phyloP scores from a whole-genome alignment of 2,329 filamentous ascomycete species.

The Cladorrhinum sp. region DNA sequence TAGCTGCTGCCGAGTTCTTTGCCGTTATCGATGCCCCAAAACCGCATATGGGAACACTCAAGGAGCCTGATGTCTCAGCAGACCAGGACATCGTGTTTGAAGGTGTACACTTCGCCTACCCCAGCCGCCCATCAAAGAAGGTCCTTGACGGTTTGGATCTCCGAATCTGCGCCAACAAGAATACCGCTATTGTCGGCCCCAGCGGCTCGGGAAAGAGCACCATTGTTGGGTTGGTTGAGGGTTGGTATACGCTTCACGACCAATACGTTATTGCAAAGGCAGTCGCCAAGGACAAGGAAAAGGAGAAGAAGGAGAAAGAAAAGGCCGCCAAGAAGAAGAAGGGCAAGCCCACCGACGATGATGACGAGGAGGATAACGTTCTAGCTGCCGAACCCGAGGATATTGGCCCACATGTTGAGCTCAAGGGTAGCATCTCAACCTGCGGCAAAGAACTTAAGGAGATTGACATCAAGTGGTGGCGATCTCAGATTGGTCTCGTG shows the following conservation, averaged over 20 bases:
- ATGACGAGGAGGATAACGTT: constrained; percentile 31
- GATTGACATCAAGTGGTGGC: constrained; percentile 61
- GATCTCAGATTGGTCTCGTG: constrained; percentile 45
- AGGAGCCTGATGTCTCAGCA: constrained; percentile 48
- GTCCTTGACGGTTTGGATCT: constrained; percentile 60
- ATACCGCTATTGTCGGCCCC: constrained; percentile 71
- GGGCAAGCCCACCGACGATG: constrained; percentile 24
- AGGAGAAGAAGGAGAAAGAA: constrained; percentile 38
- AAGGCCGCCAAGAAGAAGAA: constrained; percentile 27
- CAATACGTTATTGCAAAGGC: constrained; percentile 52
- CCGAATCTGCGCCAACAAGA: constrained; percentile 59
- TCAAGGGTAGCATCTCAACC: constrained; percentile 53
- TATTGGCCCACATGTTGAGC: constrained; percentile 39
- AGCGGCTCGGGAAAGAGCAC: constrained; percentile 74
- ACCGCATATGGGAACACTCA: constrained; percentile 40
- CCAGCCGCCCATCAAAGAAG: constrained; percentile 60
- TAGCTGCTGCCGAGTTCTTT: constrained; percentile 58
- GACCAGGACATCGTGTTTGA: constrained; percentile 57
- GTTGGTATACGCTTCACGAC: constrained; percentile 65
- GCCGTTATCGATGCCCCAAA: constrained; percentile 49
- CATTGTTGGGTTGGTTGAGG: constrained; percentile 66
- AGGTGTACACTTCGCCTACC: constrained; percentile 70
- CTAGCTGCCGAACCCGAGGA: constrained; percentile 32
- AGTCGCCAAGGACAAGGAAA: constrained; percentile 45
- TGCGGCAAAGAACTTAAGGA: constrained; percentile 53